Conservation (phyloP, 208 protist genomes). For the Wallacemonas sp. region DNA sequence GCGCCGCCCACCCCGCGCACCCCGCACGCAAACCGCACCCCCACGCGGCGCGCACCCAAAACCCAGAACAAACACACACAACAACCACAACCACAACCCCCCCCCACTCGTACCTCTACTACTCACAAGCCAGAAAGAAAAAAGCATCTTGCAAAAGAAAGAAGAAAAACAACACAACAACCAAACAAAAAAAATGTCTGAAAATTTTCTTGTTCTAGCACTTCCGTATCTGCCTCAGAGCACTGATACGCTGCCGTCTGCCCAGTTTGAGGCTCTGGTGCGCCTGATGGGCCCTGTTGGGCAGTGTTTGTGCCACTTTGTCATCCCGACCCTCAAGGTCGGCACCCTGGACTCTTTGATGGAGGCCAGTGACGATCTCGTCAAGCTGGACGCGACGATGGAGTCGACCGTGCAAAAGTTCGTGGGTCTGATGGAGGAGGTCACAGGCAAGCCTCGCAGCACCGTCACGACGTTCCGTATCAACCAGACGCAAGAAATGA, state of each 20-base stretch:
- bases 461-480: constrained; percentile 82
- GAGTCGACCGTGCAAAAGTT: constrained; percentile 81
- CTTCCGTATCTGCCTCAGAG: constrained; percentile 77
- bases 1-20: too few species aligned
- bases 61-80: too few species aligned
- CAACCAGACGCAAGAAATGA: constrained; percentile 87
- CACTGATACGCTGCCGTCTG: constrained; percentile 57
- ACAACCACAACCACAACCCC: too few species aligned
- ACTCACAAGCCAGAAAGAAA: too few species aligned
- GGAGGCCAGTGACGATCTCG: constrained; percentile 87
- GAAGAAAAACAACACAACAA: neutral
- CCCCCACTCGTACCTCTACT: too few species aligned
- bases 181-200: constrained; percentile 79
- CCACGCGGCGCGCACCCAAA: too few species aligned
- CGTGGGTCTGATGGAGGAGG: constrained; percentile 82
- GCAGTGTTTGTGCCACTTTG: constrained; percentile 76
- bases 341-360: constrained; percentile 91
- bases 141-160: constrained; percentile 11
- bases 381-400: constrained; percentile 76
- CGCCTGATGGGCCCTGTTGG: constrained; percentile 65
- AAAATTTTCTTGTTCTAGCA: constrained; percentile 79
- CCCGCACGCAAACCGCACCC: too few species aligned
- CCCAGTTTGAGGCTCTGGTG: constrained; percentile 76
- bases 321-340: constrained; percentile 75
- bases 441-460: constrained; percentile 67